These are phyloP conservation scores for Zygosaccharomyces pseudobailii DNA, from an alignment of 1,139 yeast species.

Conservation along the genomic window DNA sequence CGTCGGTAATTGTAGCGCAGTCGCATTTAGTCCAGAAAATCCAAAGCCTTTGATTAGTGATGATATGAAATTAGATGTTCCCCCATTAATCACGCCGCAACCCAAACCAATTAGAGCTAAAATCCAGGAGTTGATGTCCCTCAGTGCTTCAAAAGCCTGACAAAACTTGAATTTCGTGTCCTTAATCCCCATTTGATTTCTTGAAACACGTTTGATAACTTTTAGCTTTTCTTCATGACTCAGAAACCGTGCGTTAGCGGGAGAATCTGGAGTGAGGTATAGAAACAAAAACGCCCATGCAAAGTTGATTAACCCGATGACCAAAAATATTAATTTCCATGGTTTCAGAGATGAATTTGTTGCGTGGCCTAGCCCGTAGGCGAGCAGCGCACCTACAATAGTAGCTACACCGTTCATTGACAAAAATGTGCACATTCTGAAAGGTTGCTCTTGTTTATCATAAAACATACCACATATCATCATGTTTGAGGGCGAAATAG, in stretches of 20 bases:
- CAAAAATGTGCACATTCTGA: constrained; percentile 45
- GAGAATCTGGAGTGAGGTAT: constrained; percentile 47
- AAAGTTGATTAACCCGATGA: constrained; percentile 44
- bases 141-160: constrained; percentile 42
- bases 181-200: constrained; percentile 53
- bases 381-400: constrained; percentile 45
- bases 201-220: constrained; percentile 36
- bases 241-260: constrained; percentile 47
- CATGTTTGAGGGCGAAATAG: constrained; percentile 47
- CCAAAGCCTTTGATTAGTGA: constrained; percentile 39
- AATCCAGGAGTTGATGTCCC: constrained; percentile 46
- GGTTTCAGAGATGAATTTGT: constrained; percentile 27
- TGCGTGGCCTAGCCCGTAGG: constrained; percentile 41
- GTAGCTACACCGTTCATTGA: constrained; percentile 49
- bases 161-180: constrained; percentile 43
- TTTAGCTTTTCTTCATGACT: constrained; percentile 41
- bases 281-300: constrained; percentile 43
- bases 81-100: constrained; percentile 50
- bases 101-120: constrained; percentile 40
- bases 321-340: constrained; percentile 45
- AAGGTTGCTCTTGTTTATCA: constrained; percentile 44
- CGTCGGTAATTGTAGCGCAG: constrained; percentile 39
- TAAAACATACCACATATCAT: constrained; percentile 47
- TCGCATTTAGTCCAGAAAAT: constrained; percentile 37
- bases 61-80: constrained; percentile 43